Percentiles rank a stretch among this genome's conserved stretches.
Conservation (phyloP, 352 stramenopile species). For the Peronosclerospora sorghi region DNA sequence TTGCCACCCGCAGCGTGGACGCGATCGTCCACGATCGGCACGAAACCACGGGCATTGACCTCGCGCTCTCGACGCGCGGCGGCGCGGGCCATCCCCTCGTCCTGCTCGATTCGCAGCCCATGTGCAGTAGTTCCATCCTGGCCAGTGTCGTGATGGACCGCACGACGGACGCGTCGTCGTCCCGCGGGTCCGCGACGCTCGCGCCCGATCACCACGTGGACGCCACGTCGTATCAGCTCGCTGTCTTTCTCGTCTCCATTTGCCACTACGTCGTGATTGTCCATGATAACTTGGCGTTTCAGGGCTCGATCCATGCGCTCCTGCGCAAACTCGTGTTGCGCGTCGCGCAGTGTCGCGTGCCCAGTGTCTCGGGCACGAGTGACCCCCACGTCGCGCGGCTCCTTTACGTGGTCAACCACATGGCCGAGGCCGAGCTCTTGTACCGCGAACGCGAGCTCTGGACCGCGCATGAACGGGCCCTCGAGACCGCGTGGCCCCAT, state of each 20-base stretch:
- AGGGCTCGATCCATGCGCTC: constrained; percentile 28
- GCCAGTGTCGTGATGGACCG: constrained; percentile 32
- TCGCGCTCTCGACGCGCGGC: constrained; percentile 28
- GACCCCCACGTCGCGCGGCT: constrained; percentile 43
- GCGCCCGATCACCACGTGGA: constrained; percentile 60
- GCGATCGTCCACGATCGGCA: constrained; percentile 19
- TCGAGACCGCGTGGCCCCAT: constrained; percentile 26
- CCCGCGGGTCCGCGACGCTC: constrained; percentile 44
- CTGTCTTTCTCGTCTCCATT: constrained; percentile 53
- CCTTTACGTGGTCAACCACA: constrained; percentile 51
- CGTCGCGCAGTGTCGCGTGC: constrained; percentile 42
- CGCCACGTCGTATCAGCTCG: constrained; percentile 44
- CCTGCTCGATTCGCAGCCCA: constrained; percentile 54
- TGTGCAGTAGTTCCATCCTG: constrained; percentile 52
- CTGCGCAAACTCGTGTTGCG: constrained; percentile 40
- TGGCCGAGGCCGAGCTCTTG: constrained; percentile 19
- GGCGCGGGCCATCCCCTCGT: constrained; percentile 24
- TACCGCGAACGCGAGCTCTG: constrained; percentile 24
- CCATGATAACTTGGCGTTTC: constrained; percentile 32
- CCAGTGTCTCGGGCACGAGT: constrained; percentile 45
- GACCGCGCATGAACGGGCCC: constrained; percentile 21
- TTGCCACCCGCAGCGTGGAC: constrained; percentile 31
- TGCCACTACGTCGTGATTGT: constrained; percentile 73
- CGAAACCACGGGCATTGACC: constrained; percentile 49
- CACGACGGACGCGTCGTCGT: no score